Base-by-base conservation (phyloP, 1,284 basidiomycete species). In the Porodaedalea pini region DNA sequence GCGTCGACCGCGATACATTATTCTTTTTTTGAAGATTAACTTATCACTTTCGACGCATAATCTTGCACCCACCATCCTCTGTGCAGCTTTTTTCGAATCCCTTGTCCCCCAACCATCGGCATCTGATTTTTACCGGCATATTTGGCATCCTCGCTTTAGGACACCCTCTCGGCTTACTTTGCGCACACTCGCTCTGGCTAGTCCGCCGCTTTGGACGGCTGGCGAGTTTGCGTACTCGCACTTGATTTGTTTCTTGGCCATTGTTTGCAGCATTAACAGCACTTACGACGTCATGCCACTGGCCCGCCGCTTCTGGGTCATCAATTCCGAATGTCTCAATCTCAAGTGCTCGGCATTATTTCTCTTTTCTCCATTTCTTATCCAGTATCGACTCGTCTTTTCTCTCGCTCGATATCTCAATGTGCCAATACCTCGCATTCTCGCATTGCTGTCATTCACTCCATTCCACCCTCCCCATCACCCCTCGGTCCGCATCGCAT, bases 1-100 rank as follows among this genome's bases (percentile, higher is more conserved):
- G 59, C 56, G 59, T 61, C 59, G 59, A 61, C 17, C 59, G 59
- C 59, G 59, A 61, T 61, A 57, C 54, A 60, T 56, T 45, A 54
- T 43, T 61, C 51, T 50, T 57, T 57, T 52, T 48, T 57, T 57
- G 37, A 54, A 54, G 59, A 57, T 32, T 57, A 56, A 57, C 25
- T 57, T 61, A 61, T 61, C 56, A 31, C 50, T 56, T 61, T 61
- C 59, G 59, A 40, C 59, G 59, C 59, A 51, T 52, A 37, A 57
- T 51, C 19, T 56, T 60, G 54, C 51, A 52, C 27, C 27, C 51
- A 52, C 27, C 27, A 50, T 21, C 36, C 32, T 54, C 21, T 41
- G 10, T 37, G 21, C 56, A 15, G 40, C 44, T 34, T 40, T 39
- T 29, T 44, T 43, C 34, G 21, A 10, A n/a, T n/a, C 37, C 41